Conservation (phyloP, 441 rosid genomes). For the Isatis lusitanica region DNA sequence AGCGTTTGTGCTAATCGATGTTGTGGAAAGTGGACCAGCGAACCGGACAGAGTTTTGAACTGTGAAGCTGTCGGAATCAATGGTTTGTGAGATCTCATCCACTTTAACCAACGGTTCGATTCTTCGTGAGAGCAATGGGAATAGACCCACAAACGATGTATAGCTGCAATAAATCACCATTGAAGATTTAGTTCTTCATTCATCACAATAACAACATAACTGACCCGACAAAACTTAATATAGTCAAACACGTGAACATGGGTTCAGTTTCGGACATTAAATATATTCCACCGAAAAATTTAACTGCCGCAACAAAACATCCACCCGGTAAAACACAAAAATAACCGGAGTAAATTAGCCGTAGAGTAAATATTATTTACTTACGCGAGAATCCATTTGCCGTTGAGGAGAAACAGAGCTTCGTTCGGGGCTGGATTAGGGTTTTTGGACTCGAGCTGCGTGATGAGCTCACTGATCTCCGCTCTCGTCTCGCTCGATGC, state of each 20-base stretch:
- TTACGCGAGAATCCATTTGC: constrained; percentile 96
- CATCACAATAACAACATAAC: too few relatives aligned
- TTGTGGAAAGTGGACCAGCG: constrained; percentile 77
- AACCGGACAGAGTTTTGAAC: constrained; percentile 80
- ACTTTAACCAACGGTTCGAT: constrained; percentile 65
- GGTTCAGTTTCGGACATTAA: too few relatives aligned
- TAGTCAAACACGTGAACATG: not conserved
- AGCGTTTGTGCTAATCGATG: constrained; percentile 81
- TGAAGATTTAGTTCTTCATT: not conserved
- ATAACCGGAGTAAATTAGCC: too few relatives aligned
- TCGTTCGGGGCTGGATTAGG: constrained; percentile 87
- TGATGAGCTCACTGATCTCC: constrained; percentile 87
- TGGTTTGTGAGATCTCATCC: constrained; percentile 91
- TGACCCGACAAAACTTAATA: too few relatives aligned
- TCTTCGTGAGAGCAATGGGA: constrained; percentile 78
- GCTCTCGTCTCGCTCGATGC: constrained; percentile 86
- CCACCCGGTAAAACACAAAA: too few relatives aligned
- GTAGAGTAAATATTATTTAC: constrained; percentile 19
- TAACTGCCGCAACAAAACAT: too few relatives aligned
- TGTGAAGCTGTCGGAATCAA: constrained; percentile 77
- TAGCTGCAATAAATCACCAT: constrained; percentile 48
- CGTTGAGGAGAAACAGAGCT: constrained; percentile 77
- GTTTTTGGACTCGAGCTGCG: constrained; percentile 84
- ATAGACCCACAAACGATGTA: constrained; percentile 82
- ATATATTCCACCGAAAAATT: not conserved